Percentiles rank a stretch among this genome's conserved stretches.
These are phyloP conservation scores for Colletotrichum liaoningense DNA, from an alignment of 2,329 filamentous ascomycete genomes.

Conservation along the genomic window DNA sequence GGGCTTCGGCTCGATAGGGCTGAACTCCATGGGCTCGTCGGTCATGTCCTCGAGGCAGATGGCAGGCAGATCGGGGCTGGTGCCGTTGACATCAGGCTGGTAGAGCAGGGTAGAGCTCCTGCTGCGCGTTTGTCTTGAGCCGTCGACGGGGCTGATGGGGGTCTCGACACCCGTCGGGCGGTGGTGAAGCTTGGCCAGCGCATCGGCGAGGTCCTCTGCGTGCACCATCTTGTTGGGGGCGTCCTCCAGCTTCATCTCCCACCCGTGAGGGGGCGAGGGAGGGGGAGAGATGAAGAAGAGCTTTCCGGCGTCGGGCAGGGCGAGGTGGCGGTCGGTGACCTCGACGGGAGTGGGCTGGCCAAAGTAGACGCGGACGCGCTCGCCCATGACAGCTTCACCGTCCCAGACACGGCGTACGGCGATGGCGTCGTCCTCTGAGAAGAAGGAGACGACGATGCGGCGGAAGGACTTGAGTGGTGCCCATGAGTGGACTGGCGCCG, in stretches of 20 bases:
- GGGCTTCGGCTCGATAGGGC: slow-evolving; percentile 57
- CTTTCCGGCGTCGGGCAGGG: slow-evolving; percentile 76
- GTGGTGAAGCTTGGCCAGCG: slow-evolving; percentile 71
- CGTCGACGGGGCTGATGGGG: slow-evolving; percentile 56
- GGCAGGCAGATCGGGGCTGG: slow-evolving; percentile 68
- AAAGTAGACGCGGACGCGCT: slow-evolving; percentile 76
- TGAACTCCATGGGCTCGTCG: slow-evolving; percentile 60
- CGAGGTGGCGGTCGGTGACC: slow-evolving; percentile 66
- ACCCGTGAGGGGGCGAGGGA: slow-evolving; percentile 75
- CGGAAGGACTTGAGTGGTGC: slow-evolving; percentile 85
- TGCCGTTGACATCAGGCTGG: slow-evolving; percentile 64
- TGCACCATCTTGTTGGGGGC: slow-evolving; percentile 78
- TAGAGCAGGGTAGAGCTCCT: slow-evolving; percentile 76
- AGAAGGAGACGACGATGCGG: slow-evolving; percentile 85
- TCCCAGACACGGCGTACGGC: slow-evolving; percentile 79
- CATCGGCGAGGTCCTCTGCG: slow-evolving; percentile 75
- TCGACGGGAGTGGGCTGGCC: slow-evolving; percentile 71
- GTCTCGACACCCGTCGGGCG: slow-evolving; percentile 45
- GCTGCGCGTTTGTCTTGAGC: slow-evolving; percentile 57
- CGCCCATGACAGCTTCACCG: slow-evolving; percentile 78
- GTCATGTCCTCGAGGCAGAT: slow-evolving; percentile 77
- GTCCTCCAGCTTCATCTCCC: slow-evolving; percentile 76
- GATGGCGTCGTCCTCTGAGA: slow-evolving; percentile 75
- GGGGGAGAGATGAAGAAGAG: slow-evolving; percentile 80
- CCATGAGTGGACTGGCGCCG: slow-evolving; percentile 82